Base-by-base conservation (phyloP, 805 yeast genomes). In the Wickerhamiella brachini region DNA sequence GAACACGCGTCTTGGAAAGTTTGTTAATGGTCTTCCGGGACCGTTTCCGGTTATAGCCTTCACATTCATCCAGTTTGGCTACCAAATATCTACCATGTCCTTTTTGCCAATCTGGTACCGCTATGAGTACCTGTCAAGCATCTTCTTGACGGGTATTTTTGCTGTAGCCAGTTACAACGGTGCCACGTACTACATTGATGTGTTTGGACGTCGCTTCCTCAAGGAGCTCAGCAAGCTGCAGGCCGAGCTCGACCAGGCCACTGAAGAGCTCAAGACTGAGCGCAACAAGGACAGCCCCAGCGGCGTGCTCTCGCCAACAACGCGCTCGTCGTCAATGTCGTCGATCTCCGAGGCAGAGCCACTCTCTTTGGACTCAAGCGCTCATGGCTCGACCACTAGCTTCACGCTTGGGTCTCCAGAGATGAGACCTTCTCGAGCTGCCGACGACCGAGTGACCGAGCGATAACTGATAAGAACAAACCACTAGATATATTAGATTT, bases 161-260 rank as follows among this genome's bases (percentile, higher is more conserved):
- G 65, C 80, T 45, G 75, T 78, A 64, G 94, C 97, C 1, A 73
- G 88, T 43, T 87, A 83, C 64, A 89, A 93, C 57, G 98, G 98
- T 26, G 98, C 97, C 2, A 86, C 95, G 0, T 90, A 86, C 64
- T 90, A 90, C 65, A 75, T 93, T 51, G 97, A 90, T 60, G 82
- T 83, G 48, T 93, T 88, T 67, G 97, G 97, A 20, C 83, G 81
- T 63, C 77, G 89, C 56, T 81, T 88, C 61, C 95, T 88, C 61
- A 85, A 83, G 60, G 96, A 93, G 64, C 88, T 90, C 22, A 67
- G 71, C 23, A 77, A 78, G 59, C 70, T 90, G 60, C 83, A 80
- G 65, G 64, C 65, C 15, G 96, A 89, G 62, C 76, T 90, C n/a
- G 73, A 75, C 20, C 77, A 75, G 31, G 69, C 85, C 59, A 86